Base-by-base conservation (phyloP, 768 basidiomycete genomes). In the Glaciozyma antarctica region DNA sequence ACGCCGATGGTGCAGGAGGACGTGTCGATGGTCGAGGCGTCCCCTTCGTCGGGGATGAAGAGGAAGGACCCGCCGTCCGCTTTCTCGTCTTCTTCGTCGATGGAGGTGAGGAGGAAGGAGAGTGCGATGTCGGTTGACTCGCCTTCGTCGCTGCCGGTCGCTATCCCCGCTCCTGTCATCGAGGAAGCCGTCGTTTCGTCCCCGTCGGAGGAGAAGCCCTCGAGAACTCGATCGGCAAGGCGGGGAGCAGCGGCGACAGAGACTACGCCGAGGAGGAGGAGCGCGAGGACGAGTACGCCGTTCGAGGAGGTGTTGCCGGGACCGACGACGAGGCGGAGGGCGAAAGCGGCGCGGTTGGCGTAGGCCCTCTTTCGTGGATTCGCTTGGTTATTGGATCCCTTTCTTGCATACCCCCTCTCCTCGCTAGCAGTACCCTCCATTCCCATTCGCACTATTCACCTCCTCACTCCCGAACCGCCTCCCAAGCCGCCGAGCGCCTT, bases 291-390 rank as follows among this genome's bases (percentile, higher is more conserved):
- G 47, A 58, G 41, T 6, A n/a, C n/a, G n/a, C 22, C 22, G 9
- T 7, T n/a, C 15, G 56, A 58, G 41, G 56, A 22, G 22, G 24
- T 19, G 41, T 22, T 58, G 56, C 24, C n/a, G 41, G 56, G 56
- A n/a, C 22, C 41, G 38, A 58, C 43, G 56, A 58, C 56, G 24
- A 58, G 56, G 56, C 9, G 56, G 56, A 41, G 56, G 41, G 56
- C 56, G 16, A 58, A 58, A n/a, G 56, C 41, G 1, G 56, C 56
- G 3, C 41, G 53, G 53, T 38, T 55, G 53, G 30, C 53, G 28
- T 55, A 32, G 30, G n/a, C 22, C 3, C 19, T 13, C 22, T 48
- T 4, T 15, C 19, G 26, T 28, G 6, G 12, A 15, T 52, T 19
- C n/a, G 16, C 51, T 52, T 52, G 24, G 12, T 32, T 32, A 26